A percentile compares a stretch with the other conserved stretches of the same genome.
phyloP scores from a whole-genome alignment of 768 basidiomycete genomes.

The Suillus sp. region DNA sequence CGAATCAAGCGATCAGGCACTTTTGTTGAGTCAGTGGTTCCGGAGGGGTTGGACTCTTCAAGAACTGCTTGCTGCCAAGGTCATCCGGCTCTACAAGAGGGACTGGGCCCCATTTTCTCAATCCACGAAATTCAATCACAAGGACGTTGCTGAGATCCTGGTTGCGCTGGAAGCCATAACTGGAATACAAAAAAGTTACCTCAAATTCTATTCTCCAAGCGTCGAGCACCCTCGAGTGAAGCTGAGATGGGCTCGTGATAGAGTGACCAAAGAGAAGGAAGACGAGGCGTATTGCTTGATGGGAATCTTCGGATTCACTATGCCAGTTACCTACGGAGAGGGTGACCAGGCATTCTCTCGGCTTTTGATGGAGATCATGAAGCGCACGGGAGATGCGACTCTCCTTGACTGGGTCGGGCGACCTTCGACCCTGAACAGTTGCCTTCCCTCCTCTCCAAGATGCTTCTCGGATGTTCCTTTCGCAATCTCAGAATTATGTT shows the following conservation, averaged over 20 bases:
- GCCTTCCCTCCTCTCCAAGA: slow-evolving; percentile 11
- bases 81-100: slow-evolving; percentile 27
- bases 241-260: slow-evolving; percentile 12
- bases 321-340: slow-evolving; percentile 22
- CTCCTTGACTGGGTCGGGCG: slow-evolving; percentile 19
- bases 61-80: slow-evolving; percentile 29
- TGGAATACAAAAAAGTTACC: slow-evolving; percentile 6
- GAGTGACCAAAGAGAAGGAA: slow-evolving; percentile 21
- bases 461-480: slow-evolving; percentile 12
- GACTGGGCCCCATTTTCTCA: slow-evolving; percentile 23
- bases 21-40: slow-evolving; percentile 28
- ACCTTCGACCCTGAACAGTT: slow-evolving; percentile 7
- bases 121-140: slow-evolving; percentile 5
- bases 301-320: slow-evolving; percentile 16
- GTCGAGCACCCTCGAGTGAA: slow-evolving; percentile 8
- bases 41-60: slow-evolving; percentile 27
- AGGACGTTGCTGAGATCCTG: slow-evolving; percentile 1
- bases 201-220: slow-evolving; percentile 9
- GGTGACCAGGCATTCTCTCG: slow-evolving; percentile 19
- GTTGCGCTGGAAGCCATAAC: slow-evolving; percentile 5
- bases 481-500: not conserved
- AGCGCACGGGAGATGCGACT: slow-evolving; percentile 12
- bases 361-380: slow-evolving; percentile 17
- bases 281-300: slow-evolving; percentile 21
- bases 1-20: slow-evolving; percentile 13